Base-by-base conservation (phyloP, 352 stramenopile genomes). In the Globisporangium lucens region DNA sequence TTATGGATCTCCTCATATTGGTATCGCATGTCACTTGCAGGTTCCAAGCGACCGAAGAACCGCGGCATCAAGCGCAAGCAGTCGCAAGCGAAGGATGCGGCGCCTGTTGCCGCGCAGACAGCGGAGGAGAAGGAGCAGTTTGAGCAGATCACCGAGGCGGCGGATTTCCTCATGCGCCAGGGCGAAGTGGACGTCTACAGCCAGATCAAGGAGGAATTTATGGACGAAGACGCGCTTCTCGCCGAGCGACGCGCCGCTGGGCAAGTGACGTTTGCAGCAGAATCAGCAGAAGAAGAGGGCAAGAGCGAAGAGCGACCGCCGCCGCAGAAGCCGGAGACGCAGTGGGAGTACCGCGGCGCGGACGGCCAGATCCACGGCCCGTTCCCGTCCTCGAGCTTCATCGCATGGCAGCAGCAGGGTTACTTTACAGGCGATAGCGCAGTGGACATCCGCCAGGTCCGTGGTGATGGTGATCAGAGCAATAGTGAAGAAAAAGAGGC, bases 171-270 rank as follows among this genome's bases (percentile, higher is more conserved):
- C 30, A 82, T 95, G 81, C 82, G 85, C 10, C 75, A 73, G 33
- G 87, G 87, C 43, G 80, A 94, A 49, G 82, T 90, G 36, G 87
- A 95, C 17, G 83, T 93, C 2, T 95, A 95, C 66, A 84, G 76
- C 47, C 80, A 91, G 56, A 89, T 90, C 30, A 90, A 87, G 46
- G 87, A 95, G 61, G 85, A 95, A 65, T 93, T 95, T 53, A 65
- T 93, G 1, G 71, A 71, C 15, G 80, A 95, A 29, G 73, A 90
- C 17, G 76, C 89, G 41, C 63, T 89, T 12, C 35, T 91, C 41
- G 75, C 71, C 0, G 75, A 90, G 62, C 70, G 80, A 1, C 72
- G 73, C 22, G 33, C 56, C 30, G 24, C 66, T 20, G 20, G 63
- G 38, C 38, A 70, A 24, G 71, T 79, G 61, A 66, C 73, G 49